Evolutionary conservation across 495 filamentous ascomycete species (phyloP).

Genomic region (Aspergillus olivimuriae): DNA sequence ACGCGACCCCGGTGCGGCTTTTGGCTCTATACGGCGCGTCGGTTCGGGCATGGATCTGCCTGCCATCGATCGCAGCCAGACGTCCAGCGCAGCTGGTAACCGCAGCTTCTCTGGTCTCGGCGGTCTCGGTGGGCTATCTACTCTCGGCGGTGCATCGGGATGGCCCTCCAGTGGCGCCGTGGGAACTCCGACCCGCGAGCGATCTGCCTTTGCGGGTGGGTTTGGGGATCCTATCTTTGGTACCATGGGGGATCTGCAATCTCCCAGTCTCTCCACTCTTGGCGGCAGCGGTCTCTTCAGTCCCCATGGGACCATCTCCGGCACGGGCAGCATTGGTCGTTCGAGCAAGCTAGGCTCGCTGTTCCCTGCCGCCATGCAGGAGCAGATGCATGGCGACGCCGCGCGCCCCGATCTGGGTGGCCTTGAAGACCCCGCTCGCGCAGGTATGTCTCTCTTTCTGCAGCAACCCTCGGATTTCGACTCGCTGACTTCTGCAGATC

Average conservation of each 20-base stretch:
- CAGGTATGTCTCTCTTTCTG: slow-evolving; percentile 11
- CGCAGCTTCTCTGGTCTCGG: slow-evolving; percentile 64
- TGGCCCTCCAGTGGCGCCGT: slow-evolving; percentile 59
- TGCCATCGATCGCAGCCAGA: slow-evolving; percentile 76
- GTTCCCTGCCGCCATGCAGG: slow-evolving; percentile 82
- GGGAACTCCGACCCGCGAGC: slow-evolving; percentile 71
- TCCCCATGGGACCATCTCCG: slow-evolving; percentile 39
- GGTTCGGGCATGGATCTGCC: slow-evolving; percentile 56
- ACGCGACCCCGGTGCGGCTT: slow-evolving; percentile 43
- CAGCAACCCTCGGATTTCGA: not conserved
- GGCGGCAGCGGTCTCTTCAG: slow-evolving; percentile 52
- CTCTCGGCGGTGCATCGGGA: slow-evolving; percentile 51
- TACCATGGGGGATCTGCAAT: slow-evolving; percentile 64
- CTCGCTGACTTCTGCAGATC: slow-evolving; percentile 4
- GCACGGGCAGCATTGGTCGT: slow-evolving; percentile 54
- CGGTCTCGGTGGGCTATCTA: slow-evolving; percentile 52
- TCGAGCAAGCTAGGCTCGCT: slow-evolving; percentile 80
- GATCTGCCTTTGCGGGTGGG: slow-evolving; percentile 52
- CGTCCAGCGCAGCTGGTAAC: slow-evolving; percentile 68
- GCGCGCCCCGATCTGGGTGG: slow-evolving; percentile 46
- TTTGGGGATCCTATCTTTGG: slow-evolving; percentile 74
- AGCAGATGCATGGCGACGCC: slow-evolving; percentile 63
- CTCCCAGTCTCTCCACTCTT: slow-evolving; percentile 60
- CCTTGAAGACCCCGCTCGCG: slow-evolving; percentile 34
- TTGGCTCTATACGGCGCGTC: slow-evolving; percentile 41